Evolutionary conservation across 2,329 filamentous ascomycete genomes (phyloP), one percentile per base, ranked within the genome.

Genomic region (Ceratocystis smalleyi): DNA sequence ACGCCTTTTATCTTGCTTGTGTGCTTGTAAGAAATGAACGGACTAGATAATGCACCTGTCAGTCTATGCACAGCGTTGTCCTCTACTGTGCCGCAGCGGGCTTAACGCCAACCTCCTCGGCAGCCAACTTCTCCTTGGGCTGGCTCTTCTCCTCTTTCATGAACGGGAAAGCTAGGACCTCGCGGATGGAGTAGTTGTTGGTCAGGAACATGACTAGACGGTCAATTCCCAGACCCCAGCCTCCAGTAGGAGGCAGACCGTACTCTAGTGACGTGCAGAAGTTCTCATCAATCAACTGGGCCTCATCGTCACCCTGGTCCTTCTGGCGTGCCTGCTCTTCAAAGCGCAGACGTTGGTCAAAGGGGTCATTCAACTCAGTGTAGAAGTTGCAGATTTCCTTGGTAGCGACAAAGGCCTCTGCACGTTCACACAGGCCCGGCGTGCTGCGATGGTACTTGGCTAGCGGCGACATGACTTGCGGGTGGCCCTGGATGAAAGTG

Each of bases 281-380:
- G 71, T 89, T 95, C 82, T 97, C 92, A 70, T 99, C 95, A 64
- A 97, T 85, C 70, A 94, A 79, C 78, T 97, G 94, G 1, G 92
- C 95, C 78, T 99, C 95, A 70, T 97, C 91, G 69, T 99, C 95
- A 72, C 95, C 94, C 77, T 95, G 89, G 5, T 85, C 90, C 83
- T 97, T 97, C 79, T 97, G 91, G 71, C 84, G 82, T 3, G 91
- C 92, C 77, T 99, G 94, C 83, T 97, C 92, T 75, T 96, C 91
- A 68, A 77, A 77, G 24, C 91, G 85, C 68, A 92, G 77, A 67
- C 94, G 84, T 79, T 99, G 94, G 75, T 96, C 91, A 71, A 95
- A 92, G 65, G 92, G 91, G 71, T 96, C 89, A 80, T 77, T 77
- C 82, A 99, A 86, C 83, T 99, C 94, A 47, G 92, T 97, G 78